Evolutionary conservation across 176 grass and related monocot species (phyloP).

Genomic region (Eleusine coracana): DNA sequence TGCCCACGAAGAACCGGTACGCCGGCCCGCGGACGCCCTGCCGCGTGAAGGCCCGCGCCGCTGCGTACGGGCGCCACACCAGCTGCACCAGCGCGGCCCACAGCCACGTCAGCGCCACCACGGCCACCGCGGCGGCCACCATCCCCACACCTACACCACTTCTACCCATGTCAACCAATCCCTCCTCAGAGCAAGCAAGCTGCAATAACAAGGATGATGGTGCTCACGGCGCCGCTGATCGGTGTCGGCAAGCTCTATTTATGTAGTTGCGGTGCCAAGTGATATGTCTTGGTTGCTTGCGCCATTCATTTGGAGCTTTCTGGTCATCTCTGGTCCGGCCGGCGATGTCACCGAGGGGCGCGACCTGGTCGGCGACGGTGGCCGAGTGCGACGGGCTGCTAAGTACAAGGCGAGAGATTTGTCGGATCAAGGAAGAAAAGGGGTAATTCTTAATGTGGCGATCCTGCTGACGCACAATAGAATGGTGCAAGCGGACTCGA

Average conservation of each 20-base stretch:
- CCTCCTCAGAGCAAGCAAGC: neutral
- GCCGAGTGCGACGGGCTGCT: neutral
- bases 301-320: neutral
- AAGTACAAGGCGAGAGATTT: neutral
- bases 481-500: neutral
- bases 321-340: neutral
- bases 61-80: constrained; percentile 54
- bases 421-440: neutral
- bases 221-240: neutral
- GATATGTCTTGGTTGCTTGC: neutral
- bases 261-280: too few relatives aligned
- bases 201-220: neutral
- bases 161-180: neutral
- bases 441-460: neutral
- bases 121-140: neutral
- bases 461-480: neutral
- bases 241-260: neutral
- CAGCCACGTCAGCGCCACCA: constrained; percentile 24
- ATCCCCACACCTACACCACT: neutral
- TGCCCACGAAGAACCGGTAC: constrained; percentile 53
- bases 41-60: constrained; percentile 32
- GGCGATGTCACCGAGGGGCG: neutral
- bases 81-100: constrained; percentile 40
- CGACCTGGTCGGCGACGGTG: neutral
- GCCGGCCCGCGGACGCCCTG: constrained; percentile 51